phyloP scores from a whole-genome alignment of 805 yeast species.

The Blastobotrys terrestris region DNA sequence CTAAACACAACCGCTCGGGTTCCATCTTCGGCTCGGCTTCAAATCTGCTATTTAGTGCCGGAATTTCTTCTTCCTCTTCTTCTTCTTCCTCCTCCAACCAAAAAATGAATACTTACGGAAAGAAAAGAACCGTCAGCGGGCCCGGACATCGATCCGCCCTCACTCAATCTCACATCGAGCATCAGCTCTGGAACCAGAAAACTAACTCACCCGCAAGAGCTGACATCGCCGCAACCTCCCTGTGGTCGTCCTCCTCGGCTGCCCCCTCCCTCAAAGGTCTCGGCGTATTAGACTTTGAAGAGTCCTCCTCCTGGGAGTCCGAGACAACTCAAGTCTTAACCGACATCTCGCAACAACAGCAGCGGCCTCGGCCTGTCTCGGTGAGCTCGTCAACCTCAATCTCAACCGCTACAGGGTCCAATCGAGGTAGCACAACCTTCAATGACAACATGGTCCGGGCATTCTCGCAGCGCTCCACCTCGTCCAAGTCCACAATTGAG shows the following conservation, averaged over 20 bases:
- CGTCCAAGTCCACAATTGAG: slow-evolving; percentile 17
- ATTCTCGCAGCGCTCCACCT: slow-evolving; percentile 10
- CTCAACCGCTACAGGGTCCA: not conserved
- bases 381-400: slow-evolving; percentile 2
- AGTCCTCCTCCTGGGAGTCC: slow-evolving; percentile 13
- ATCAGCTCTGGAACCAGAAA: slow-evolving; percentile 17
- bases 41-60: not conserved
- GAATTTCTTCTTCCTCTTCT: not conserved
- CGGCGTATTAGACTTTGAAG: slow-evolving; percentile 13
- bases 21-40: not conserved
- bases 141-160: slow-evolving; percentile 10
- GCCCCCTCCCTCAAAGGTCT: slow-evolving; percentile 10
- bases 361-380: slow-evolving; percentile 10
- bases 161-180: slow-evolving; percentile 14
- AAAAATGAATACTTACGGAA: slow-evolving; percentile 13
- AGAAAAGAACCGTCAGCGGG: slow-evolving; percentile 12
- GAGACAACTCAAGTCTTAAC: slow-evolving; percentile 17
- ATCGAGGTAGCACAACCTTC: not conserved
- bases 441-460: slow-evolving; percentile 2
- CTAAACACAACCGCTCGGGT: not conserved
- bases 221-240: not conserved
- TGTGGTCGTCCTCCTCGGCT: not conserved
- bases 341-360: slow-evolving; percentile 1
- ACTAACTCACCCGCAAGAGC: not conserved
- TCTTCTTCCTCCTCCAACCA: too few relatives aligned